phyloP scores from a whole-genome alignment of 192 early-diverging fungal species.

The Pilaira anomala region DNA sequence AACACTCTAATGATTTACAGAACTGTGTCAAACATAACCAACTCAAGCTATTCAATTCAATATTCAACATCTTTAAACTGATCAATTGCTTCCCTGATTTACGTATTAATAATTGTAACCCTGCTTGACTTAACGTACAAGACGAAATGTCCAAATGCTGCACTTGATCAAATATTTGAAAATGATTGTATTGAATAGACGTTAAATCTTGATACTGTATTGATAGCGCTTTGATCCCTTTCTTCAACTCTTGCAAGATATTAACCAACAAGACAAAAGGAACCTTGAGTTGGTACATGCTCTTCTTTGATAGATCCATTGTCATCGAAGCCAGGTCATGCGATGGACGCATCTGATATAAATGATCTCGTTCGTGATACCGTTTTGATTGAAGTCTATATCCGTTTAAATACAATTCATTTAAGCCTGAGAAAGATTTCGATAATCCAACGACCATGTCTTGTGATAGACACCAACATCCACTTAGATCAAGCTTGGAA shows the following conservation, averaged over 20 bases:
- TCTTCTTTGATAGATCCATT: slow-evolving; percentile 24
- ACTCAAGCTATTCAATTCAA: slow-evolving; percentile 24
- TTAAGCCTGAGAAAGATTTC: background rate
- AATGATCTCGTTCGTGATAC: slow-evolving; percentile 19
- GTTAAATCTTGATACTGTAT: slow-evolving; percentile 17
- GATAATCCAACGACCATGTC: slow-evolving; percentile 13
- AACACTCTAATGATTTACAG: slow-evolving; percentile 14
- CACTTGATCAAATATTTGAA: background rate
- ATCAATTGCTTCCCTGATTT: slow-evolving; percentile 9
- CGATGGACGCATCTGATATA: slow-evolving; percentile 20
- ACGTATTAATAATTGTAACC: slow-evolving; percentile 21
- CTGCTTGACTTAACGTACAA: slow-evolving; percentile 21
- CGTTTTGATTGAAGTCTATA: slow-evolving; percentile 1
- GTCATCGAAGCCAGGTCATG: slow-evolving; percentile 11
- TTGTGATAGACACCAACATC: slow-evolving; percentile 11
- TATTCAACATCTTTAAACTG: slow-evolving; percentile 27
- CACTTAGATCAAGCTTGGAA: slow-evolving; percentile 1
- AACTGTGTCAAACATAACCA: slow-evolving; percentile 24
- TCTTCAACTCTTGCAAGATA: too few relatives aligned
- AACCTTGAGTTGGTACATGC: background rate
- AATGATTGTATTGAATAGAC: background rate
- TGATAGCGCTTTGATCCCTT: background rate
- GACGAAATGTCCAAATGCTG: slow-evolving; percentile 25
- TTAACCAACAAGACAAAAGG: background rate
- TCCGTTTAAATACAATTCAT: slow-evolving; percentile 15